Evolutionary conservation across 129 eudicot genomes (phyloP).

Genomic region (Ambrosia trifida): DNA sequence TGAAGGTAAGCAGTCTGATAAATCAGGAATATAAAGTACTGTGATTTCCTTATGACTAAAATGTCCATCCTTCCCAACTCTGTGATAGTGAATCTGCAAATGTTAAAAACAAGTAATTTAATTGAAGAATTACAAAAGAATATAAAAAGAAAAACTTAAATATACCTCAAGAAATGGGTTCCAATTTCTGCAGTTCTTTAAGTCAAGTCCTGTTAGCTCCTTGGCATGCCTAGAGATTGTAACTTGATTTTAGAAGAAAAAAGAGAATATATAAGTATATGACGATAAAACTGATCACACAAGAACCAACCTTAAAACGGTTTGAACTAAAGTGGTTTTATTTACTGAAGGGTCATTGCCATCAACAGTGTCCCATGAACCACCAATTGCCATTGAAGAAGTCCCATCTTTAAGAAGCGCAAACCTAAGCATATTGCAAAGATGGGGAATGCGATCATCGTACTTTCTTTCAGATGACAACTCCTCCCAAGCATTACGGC

Average conservation of each 20-base stretch:
- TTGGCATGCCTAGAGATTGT: conserved; percentile 63
- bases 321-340: conserved; percentile 64
- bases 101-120: neutral
- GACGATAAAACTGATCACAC: neutral
- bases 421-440: conserved; percentile 86
- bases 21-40: conserved; percentile 84
- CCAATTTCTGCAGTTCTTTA: conserved; percentile 77
- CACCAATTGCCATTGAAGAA: conserved; percentile 82
- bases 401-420: conserved; percentile 63
- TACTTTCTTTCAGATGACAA: conserved; percentile 74
- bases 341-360: conserved; percentile 81
- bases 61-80: conserved; percentile 87
- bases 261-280: no score
- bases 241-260: neutral
- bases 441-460: conserved; percentile 87
- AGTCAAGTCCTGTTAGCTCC: conserved; percentile 70
- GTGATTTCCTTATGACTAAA: conserved; percentile 93
- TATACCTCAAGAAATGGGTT: conserved; percentile 93
- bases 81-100: conserved; percentile 86
- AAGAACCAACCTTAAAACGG: conserved; percentile 61
- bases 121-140: neutral
- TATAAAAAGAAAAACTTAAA: no score
- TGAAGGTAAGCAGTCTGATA: conserved; percentile 84
- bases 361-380: conserved; percentile 84
- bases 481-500: conserved; percentile 81